Percentiles rank a stretch among this genome's conserved stretches.
These are phyloP conservation scores for Priceomyces carsonii DNA, from an alignment of 805 yeast genomes.

Conservation along the genomic window DNA sequence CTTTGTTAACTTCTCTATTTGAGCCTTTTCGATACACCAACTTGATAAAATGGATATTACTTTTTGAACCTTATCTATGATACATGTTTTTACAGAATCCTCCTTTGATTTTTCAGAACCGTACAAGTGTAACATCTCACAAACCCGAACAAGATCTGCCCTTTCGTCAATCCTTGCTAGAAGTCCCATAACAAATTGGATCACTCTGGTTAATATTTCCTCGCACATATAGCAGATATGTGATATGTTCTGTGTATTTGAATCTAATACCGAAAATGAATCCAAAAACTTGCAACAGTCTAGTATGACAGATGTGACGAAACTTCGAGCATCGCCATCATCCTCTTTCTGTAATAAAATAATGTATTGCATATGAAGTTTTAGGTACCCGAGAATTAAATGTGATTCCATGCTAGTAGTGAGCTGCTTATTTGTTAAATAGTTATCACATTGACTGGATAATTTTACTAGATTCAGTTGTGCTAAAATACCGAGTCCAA, in stretches of 20 bases:
- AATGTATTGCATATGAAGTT: constrained; percentile 26
- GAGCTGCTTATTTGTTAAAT: constrained; percentile 22
- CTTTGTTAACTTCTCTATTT: constrained; percentile 22
- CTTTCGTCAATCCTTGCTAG: constrained; percentile 22
- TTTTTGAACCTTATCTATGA: constrained; percentile 13
- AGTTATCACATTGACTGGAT: constrained; percentile 23
- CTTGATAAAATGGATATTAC: constrained; percentile 12
- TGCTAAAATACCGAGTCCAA: constrained; percentile 20
- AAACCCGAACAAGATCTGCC: background rate
- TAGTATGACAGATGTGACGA: background rate
- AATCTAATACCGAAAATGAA: constrained; percentile 2
- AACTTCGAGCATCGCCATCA: constrained; percentile 1
- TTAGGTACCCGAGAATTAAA: constrained; percentile 27
- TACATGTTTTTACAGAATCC: constrained; percentile 7
- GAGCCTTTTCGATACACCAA: constrained; percentile 14
- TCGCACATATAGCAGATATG: constrained; percentile 11
- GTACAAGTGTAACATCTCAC: background rate
- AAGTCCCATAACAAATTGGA: constrained; percentile 35
- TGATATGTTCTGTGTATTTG: background rate
- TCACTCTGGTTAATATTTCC: constrained; percentile 29
- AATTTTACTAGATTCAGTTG: constrained; percentile 21
- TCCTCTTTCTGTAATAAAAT: constrained; percentile 39
- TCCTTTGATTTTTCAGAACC: background rate
- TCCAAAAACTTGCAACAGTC: constrained; percentile 2
- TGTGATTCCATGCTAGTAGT: constrained; percentile 18